phyloP scores from a whole-genome alignment of 2,329 filamentous ascomycete genomes.

The Blumeriella jaapii region DNA sequence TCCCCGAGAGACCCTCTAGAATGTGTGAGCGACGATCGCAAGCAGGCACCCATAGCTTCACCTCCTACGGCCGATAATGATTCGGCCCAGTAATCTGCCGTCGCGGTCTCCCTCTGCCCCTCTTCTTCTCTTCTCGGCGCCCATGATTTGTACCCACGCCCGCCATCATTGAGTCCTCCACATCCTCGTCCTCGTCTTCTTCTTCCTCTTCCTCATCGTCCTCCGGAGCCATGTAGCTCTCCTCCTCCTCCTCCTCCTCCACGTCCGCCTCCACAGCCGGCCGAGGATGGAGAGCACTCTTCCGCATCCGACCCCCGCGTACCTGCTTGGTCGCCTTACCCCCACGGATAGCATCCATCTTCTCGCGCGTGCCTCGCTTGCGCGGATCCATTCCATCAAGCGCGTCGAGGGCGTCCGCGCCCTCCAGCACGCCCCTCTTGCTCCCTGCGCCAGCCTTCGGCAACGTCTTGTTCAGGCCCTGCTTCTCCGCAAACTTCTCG shows the following conservation, averaged over 20 bases:
- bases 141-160: background rate
- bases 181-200: background rate
- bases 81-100: too few species aligned
- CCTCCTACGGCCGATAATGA: too few species aligned
- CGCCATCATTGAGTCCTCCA: background rate
- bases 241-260: background rate
- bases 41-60: too few species aligned
- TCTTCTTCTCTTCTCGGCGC: background rate
- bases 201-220: slow-evolving; percentile 1
- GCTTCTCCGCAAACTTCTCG: slow-evolving; percentile 48
- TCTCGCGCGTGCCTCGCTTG: slow-evolving; percentile 7
- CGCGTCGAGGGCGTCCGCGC: slow-evolving; percentile 17
- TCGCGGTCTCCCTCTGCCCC: too few species aligned
- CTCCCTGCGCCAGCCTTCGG: slow-evolving; percentile 12
- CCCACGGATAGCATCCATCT: slow-evolving; percentile 9
- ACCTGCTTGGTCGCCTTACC: background rate
- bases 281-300: slow-evolving; percentile 1
- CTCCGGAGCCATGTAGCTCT: slow-evolving; percentile 1
- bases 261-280: background rate
- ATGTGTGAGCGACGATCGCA: too few species aligned
- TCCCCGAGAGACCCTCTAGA: too few species aligned
- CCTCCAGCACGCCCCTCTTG: slow-evolving; percentile 17
- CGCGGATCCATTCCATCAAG: slow-evolving; percentile 15
- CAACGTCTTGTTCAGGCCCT: slow-evolving; percentile 37
- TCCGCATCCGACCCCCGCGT: slow-evolving; percentile 7